Evolutionary conservation across 805 yeast genomes (phyloP), one percentile per base, ranked within the genome.

Genomic region (Ogataea pignaliae): DNA sequence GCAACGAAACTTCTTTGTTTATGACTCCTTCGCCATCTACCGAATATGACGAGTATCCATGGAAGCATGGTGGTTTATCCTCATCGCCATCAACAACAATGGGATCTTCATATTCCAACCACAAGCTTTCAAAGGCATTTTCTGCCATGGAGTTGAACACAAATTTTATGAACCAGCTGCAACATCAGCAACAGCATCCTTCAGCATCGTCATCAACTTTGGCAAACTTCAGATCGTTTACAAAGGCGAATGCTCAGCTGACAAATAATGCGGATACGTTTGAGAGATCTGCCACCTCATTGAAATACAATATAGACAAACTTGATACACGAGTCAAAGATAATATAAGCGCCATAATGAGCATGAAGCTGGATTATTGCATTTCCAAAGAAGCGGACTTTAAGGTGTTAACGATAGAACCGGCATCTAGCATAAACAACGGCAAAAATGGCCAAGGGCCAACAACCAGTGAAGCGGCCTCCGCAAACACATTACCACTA

Each of bases 11-110:
- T 32, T 10, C 41, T 14, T 7, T 30, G 10, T 40, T 18, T 42
- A 13, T 43, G 32, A 56, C 64, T 2, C 61, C 64, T 3, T 57
- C 65, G 1, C 61, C 64, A 10, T 44, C 54, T 10, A 40, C 36
- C 12, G 64, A 60, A 35, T 55, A 52, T 39, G 63, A 58, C 14
- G 65, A 60, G 26, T 60, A 46, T 42, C 60, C 58, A 6, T 60
- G 64, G 64, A 51, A 43, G 40, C 28, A 43, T 3, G 14, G 14
- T 10, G 14, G 14, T 13, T 4, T 30, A 12, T 37, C 45, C 8
- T 28, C 48, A 13, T 40, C 53, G 3, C 45, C 48, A 1, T 21
- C 45, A n/a, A 40, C 51, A 10, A 34, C 40, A 3, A 34, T 41
- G 3, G n/a, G 41, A 17, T 29, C 47, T 33, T 39, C 42, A 21